These are phyloP conservation scores for Labyrinthula sp. DNA, from an alignment of 352 stramenopile species.

Conservation along the genomic window DNA sequence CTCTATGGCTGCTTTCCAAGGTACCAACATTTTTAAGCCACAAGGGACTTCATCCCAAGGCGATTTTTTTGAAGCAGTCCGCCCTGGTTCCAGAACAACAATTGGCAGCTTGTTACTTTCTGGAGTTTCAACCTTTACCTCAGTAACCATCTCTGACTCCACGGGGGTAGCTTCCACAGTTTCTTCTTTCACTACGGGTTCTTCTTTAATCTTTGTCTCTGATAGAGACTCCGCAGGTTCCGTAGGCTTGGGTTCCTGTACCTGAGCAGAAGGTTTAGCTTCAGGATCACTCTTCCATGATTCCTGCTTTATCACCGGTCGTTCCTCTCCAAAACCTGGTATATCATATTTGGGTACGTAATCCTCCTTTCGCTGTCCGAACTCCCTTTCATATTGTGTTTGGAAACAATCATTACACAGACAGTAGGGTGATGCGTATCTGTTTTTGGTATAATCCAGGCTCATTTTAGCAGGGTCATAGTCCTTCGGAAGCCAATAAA, in stretches of 20 bases:
- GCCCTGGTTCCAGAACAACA: background rate
- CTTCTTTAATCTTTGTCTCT: background rate
- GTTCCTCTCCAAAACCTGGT: no score
- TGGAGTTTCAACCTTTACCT: background rate
- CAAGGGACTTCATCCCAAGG: background rate
- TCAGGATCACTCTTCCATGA: background rate
- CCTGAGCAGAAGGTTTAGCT: no score
- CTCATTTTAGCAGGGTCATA: constrained; percentile 19
- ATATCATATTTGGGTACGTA: no score
- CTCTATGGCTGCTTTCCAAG: no score
- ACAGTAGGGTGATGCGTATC: constrained; percentile 17
- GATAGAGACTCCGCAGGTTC: background rate
- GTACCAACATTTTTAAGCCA: no score
- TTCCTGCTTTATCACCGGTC: background rate
- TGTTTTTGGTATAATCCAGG: constrained; percentile 15
- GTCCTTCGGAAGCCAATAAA: constrained; percentile 11
- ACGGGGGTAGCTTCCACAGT: background rate
- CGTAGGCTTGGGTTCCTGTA: no score
- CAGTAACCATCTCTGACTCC: background rate
- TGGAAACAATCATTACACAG: constrained; percentile 21
- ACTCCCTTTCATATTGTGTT: background rate
- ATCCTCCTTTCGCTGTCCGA: no score
- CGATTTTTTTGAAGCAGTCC: background rate
- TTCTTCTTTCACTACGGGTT: background rate
- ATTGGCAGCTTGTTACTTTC: background rate